Percentiles rank a stretch among this genome's conserved stretches.
phyloP scores from a whole-genome alignment of 139 green algal species.

The Pleodorina starrii region DNA sequence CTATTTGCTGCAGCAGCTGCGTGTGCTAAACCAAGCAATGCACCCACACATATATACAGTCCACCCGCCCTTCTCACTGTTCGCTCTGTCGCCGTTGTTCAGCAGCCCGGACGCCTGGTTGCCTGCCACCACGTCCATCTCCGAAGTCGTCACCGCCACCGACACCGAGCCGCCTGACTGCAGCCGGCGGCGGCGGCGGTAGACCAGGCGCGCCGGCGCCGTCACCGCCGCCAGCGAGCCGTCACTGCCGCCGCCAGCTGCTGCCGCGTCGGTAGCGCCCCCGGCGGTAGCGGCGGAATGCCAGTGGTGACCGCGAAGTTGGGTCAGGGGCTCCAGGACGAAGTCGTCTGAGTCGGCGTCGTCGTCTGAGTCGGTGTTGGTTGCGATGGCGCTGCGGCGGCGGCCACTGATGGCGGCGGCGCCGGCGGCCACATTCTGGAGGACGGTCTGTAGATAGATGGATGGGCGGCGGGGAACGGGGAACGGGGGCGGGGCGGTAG shows the following conservation, averaged over 20 bases:
- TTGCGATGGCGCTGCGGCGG: background rate
- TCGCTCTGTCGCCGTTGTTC: conserved; percentile 3
- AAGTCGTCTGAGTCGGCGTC: background rate
- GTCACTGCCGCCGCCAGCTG: no score
- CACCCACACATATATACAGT: no score
- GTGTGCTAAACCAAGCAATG: no score
- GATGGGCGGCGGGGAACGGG: no score
- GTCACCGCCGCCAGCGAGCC: background rate
- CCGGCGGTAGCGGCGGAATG: background rate
- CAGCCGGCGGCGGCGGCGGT: background rate
- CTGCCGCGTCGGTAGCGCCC: no score
- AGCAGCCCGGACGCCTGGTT: conserved; percentile 13
- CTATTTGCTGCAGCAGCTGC: no score
- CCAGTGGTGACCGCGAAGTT: background rate
- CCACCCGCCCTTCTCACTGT: background rate
- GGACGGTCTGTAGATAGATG: no score
- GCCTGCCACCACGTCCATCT: background rate
- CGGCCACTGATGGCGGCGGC: no score
- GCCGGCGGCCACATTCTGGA: no score
- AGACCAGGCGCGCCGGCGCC: background rate
- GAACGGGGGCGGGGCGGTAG: no score
- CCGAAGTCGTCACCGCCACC: background rate
- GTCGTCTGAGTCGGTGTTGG: background rate
- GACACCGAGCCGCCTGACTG: background rate
- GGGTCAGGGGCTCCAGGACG: background rate